Evolutionary conservation across 2,329 filamentous ascomycete genomes (phyloP).

Genomic region (Colletotrichum sojae): DNA sequence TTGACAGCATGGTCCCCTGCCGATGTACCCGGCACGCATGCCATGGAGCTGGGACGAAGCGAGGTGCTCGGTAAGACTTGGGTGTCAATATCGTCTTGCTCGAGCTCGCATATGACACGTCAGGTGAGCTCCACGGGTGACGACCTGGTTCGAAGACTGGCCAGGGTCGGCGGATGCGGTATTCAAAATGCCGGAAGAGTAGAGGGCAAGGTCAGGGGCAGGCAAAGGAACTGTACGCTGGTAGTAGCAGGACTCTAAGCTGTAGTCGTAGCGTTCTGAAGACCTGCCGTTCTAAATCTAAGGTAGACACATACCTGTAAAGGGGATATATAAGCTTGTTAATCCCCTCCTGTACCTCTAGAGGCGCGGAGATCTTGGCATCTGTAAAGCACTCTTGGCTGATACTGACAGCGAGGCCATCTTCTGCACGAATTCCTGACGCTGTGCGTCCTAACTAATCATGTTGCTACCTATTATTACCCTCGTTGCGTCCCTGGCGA

Average conservation of each 20-base stretch:
- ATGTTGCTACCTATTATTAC: constrained; percentile 19
- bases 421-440: neutral
- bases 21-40: neutral
- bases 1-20: neutral
- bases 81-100: constrained; percentile 8
- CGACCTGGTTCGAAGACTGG: neutral
- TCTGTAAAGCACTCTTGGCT: neutral
- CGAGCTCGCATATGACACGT: constrained; percentile 11
- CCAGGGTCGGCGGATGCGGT: too few relatives aligned
- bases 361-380: too few relatives aligned
- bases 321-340: too few relatives aligned
- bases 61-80: constrained; percentile 12
- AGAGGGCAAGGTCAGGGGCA: too few relatives aligned
- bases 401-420: neutral
- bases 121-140: constrained; percentile 4
- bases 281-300: too few relatives aligned
- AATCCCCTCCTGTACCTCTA: too few relatives aligned
- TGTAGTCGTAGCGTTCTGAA: too few relatives aligned
- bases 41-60: constrained; percentile 6
- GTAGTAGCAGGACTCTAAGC: too few relatives aligned
- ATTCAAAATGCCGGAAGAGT: neutral
- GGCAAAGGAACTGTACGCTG: too few relatives aligned
- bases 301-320: too few relatives aligned
- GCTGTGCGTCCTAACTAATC: constrained; percentile 5
- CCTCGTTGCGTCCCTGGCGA: constrained; percentile 22